Conservation (phyloP, 1,284 basidiomycete genomes). For the Coniferiporia weirii region DNA sequence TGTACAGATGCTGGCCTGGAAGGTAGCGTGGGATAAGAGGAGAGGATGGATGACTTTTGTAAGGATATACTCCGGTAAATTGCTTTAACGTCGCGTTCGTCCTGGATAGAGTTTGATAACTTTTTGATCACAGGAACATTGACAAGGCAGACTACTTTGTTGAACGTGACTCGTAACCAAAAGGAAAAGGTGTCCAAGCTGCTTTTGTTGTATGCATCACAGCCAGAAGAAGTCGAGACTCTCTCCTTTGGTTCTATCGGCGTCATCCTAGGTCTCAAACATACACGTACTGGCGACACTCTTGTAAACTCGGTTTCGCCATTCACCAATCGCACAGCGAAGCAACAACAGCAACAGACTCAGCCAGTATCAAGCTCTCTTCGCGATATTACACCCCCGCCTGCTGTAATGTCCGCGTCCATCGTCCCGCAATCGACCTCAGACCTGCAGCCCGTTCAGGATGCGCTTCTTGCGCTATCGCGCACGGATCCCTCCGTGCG, state of each 20-base stretch:
- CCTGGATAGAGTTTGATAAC: neutral
- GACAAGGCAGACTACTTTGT: constrained; percentile 55
- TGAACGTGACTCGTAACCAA: constrained; percentile 64
- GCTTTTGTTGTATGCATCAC: constrained; percentile 75
- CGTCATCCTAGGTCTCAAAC: constrained; percentile 76
- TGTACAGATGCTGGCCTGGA: constrained; percentile 76
- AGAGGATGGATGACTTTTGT: constrained; percentile 91
- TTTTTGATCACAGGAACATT: constrained; percentile 48
- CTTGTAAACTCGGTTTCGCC: constrained; percentile 42
- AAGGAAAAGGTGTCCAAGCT: constrained; percentile 75
- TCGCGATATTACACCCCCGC: constrained; percentile 66
- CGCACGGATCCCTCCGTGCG: constrained; percentile 85
- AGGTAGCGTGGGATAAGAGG: constrained; percentile 80
- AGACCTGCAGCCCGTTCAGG: constrained; percentile 71
- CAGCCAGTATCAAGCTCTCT: constrained; percentile 35
- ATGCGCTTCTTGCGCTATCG: constrained; percentile 68
- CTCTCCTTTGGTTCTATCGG: constrained; percentile 82
- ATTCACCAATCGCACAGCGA: constrained; percentile 17
- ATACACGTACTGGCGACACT: constrained; percentile 87
- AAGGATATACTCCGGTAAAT: constrained; percentile 77
- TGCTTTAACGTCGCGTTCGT: neutral
- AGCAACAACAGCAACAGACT: constrained; percentile 26
- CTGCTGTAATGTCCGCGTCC: constrained; percentile 73
- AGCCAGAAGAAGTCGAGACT: constrained; percentile 75
- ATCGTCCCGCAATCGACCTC: constrained; percentile 79